Base-by-base conservation (phyloP, 495 filamentous ascomycete genomes). In the Podospora tetraspora region DNA sequence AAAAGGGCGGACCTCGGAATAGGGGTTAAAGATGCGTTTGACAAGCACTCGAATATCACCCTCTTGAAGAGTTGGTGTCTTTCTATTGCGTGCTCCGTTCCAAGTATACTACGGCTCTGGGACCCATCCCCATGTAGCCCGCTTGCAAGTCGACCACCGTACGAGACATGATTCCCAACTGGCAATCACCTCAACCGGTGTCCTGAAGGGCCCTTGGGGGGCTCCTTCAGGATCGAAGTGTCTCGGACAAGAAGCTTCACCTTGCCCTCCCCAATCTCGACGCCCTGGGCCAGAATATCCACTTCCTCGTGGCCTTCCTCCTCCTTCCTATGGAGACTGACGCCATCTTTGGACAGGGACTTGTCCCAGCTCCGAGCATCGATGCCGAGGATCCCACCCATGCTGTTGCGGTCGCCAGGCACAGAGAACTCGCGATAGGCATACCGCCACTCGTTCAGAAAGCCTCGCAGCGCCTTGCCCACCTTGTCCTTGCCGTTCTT, bases 401-500 rank as follows among this genome's bases (percentile, higher is more conserved):
- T 90, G 74, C 92, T 92, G 77, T 90, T 91, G 34, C 92, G 82
- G 74, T 98, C 96, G 2, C 96, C 96, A 3, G 92, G 92, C 9
- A 97, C 94, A 59, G 90, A 93, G 78, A 99, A 99, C 79, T 99
- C 96, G 52, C 94, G 90, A 78, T 93, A 99, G 0, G 93, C 90
- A 72, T 97, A 98, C 68, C 91, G 89, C 93, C 93, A 97, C 73
- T 98, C 94, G 72, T 94, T 94, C 27, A 99, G 82, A 80, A 96
- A 99, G 58, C 82, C 85, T 63, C 94, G 89, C 70, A 99, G 87
- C 9, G 93, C 92, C 81, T 97, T 97, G 69, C 94, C 94, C 30
- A 99, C 90, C 79, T 99, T 99, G 77, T 99, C 96, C 78, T 97
- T 98, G 70, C 95, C 95, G 74, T 96, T 95, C 83, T 98, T 98